Base-by-base conservation (phyloP, 306 rosid genomes). In the Vigna mungo region DNA sequence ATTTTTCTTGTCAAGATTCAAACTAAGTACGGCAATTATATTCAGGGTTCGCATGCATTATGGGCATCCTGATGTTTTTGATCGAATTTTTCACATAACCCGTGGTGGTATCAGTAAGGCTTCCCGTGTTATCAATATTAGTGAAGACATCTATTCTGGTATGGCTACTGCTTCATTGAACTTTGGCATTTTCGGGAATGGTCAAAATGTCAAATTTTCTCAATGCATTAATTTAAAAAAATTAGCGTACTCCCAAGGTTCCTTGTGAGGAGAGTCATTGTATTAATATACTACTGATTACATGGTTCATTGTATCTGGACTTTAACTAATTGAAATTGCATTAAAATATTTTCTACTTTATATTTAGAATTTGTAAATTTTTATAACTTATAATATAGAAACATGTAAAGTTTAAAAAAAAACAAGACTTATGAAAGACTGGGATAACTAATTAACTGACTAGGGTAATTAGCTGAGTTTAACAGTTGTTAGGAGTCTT, bases 61-160 rank as follows among this genome's bases (percentile, higher is more conserved):
- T 83, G 98, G 98, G 30, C 98, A 94, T 87, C 95, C 98, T 44
- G 98, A 94, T 86, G 96, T 94, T 75, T 94, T 94, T 74, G 98
- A 94, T 80, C 88, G 98, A 85, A 83, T 94, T 21, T 94, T 94
- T 68, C 98, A 94, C 79, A 85, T 94, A 67, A 94, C 98, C 20
- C 90, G 98, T 3, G 98, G 98, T 84, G 98, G 98, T 74, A 87
- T 94, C 56, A 92, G 98, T 91, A 94, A 94, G 87, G 96, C 98
- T 23, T 94, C 98, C 51, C 96, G 97, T 34, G 91, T 92, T 61
- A 90, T 94, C 74, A 94, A 94, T 86, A 89, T 90, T 53, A 94
- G 98, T 83, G 98, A 90, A 86, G 98, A 94, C 85, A 90, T 94
- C 60, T 94, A 2, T 83, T 86, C 98, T 53, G 98, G 98, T 90